Evolutionary conservation across 1,139 yeast species (phyloP).

Genomic region (Kazachstania sp.): DNA sequence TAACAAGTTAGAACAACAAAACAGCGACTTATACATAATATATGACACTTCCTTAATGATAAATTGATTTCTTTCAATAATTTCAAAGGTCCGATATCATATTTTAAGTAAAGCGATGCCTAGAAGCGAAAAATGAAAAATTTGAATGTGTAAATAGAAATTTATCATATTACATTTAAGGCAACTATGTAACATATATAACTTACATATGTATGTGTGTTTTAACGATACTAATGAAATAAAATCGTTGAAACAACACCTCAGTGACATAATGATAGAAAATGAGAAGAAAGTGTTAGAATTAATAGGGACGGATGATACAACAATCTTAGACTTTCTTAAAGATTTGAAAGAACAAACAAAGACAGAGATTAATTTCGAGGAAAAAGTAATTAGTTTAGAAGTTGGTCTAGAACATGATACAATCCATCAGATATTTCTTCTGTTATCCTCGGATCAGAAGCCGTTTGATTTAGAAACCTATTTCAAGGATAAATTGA

Average conservation of each 20-base stretch:
- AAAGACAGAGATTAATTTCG: conserved; percentile 10
- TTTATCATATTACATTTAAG: background rate
- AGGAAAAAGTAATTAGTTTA: conserved; percentile 8
- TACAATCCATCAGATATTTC: conserved; percentile 7
- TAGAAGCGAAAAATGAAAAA: background rate
- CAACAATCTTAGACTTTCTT: conserved; percentile 20
- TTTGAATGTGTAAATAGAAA: background rate
- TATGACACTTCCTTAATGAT: too few relatives aligned
- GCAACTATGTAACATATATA: background rate
- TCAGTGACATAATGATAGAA: conserved; percentile 5
- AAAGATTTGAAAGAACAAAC: conserved; percentile 14
- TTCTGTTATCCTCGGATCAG: conserved; percentile 1
- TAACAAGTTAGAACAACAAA: too few relatives aligned
- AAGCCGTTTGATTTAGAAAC: conserved; percentile 32
- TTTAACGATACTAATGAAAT: too few relatives aligned
- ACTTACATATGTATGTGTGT: too few relatives aligned
- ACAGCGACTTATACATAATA: too few relatives aligned
- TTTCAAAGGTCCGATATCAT: too few relatives aligned
- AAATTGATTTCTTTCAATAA: too few relatives aligned
- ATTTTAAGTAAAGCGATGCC: too few relatives aligned
- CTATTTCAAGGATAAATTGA: conserved; percentile 24
- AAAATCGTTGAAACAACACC: background rate
- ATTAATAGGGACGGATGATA: conserved; percentile 22
- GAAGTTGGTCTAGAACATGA: conserved; percentile 13
- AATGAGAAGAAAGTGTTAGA: conserved; percentile 9